Percentiles rank a stretch among this genome's conserved stretches.
These are phyloP conservation scores for Iris pallida DNA, from an alignment of 116 monocot genomes.

Conservation along the genomic window DNA sequence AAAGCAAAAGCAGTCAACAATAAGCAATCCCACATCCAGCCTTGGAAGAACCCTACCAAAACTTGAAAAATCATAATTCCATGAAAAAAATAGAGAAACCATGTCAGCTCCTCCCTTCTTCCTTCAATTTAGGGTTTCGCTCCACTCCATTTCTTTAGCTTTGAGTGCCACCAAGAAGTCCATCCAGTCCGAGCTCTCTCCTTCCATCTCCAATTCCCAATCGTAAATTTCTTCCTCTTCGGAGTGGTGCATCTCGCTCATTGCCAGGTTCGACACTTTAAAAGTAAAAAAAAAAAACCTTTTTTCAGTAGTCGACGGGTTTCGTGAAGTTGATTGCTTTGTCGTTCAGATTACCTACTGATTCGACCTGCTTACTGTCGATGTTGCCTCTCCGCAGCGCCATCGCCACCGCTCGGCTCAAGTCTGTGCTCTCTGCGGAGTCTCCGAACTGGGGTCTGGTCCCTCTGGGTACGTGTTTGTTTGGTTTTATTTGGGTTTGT, in stretches of 20 bases:
- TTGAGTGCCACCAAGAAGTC: too few species aligned
- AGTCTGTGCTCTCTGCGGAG: constrained; percentile 46
- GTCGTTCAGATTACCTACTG: constrained; percentile 19
- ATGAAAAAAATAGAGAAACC: too few species aligned
- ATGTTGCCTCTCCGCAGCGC: constrained; percentile 76
- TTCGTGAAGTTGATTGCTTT: too few species aligned
- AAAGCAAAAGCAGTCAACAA: too few species aligned
- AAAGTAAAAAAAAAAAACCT: too few species aligned
- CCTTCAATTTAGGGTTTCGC: too few species aligned
- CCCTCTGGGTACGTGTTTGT: constrained; percentile 36
- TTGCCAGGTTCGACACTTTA: constrained; percentile 2
- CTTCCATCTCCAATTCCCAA: not conserved
- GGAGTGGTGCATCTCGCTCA: constrained; percentile 11
- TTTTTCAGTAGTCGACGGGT: too few species aligned
- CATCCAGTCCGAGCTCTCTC: not conserved
- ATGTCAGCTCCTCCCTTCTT: too few species aligned
- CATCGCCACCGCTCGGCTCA: constrained; percentile 52
- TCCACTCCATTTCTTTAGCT: too few species aligned
- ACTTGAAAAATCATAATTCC: too few species aligned
- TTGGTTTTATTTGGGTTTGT: not conserved
- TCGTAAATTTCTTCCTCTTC: not conserved
- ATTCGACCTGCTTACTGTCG: constrained; percentile 34
- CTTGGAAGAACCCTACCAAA: too few species aligned
- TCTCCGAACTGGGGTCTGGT: constrained; percentile 57
- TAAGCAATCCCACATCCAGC: too few species aligned